These are phyloP conservation scores for Primulina eburnea DNA, from an alignment of 257 asterid genomes.

Conservation along the genomic window DNA sequence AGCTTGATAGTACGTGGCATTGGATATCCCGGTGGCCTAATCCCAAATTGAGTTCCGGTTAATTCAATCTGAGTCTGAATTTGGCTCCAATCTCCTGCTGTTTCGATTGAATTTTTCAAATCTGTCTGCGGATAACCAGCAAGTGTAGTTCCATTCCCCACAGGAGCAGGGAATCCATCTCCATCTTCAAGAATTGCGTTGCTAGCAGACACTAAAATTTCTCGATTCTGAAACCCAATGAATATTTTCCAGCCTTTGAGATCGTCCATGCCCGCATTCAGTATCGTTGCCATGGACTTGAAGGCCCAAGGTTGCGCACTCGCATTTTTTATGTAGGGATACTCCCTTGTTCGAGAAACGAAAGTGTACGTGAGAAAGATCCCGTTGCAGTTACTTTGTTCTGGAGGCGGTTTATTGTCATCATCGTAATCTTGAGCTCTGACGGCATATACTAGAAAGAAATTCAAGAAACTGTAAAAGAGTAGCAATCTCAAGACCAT, in stretches of 20 bases:
- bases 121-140: constrained; percentile 56
- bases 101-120: constrained; percentile 54
- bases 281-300: constrained; percentile 34
- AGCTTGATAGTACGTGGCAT: constrained; percentile 48
- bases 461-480: constrained; percentile 19
- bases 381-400: constrained; percentile 38
- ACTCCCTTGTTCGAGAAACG: constrained; percentile 24
- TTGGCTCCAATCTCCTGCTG: constrained; percentile 52
- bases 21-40: constrained; percentile 42
- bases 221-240: constrained; percentile 39
- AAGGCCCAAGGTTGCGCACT: constrained; percentile 54
- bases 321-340: constrained; percentile 26
- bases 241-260: constrained; percentile 46
- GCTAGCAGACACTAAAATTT: constrained; percentile 37
- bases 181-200: constrained; percentile 30
- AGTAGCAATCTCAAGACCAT: constrained; percentile 23
- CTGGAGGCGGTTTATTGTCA: constrained; percentile 10
- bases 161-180: constrained; percentile 35
- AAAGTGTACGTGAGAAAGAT: constrained; percentile 36
- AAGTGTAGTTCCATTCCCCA: constrained; percentile 50
- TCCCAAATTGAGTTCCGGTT: constrained; percentile 55
- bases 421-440: constrained; percentile 28
- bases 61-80: constrained; percentile 39
- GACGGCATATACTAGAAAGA: constrained; percentile 7
- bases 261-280: constrained; percentile 38